Evolutionary conservation across 495 filamentous ascomycete genomes (phyloP).

Genomic region (Chaetomidium leptoderma): DNA sequence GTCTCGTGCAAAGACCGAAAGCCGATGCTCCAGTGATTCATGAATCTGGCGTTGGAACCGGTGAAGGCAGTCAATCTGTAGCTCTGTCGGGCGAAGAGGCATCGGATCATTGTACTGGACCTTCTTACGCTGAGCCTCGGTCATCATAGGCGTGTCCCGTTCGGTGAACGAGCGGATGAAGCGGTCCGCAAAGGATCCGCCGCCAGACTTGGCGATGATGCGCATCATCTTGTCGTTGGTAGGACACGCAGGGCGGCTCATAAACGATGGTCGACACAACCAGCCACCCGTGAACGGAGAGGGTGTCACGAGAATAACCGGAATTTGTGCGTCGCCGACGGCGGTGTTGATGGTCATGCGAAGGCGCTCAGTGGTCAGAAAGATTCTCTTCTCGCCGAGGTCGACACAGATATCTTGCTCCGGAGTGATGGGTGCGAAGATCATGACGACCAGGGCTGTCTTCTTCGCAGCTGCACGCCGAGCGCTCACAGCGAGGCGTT

Average conservation of each 20-base stretch:
- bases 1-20: slow-evolving; percentile 9
- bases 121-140: slow-evolving; percentile 21
- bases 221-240: slow-evolving; percentile 1
- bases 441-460: slow-evolving; percentile 29
- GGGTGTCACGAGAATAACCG: slow-evolving; percentile 21
- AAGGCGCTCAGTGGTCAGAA: slow-evolving; percentile 17
- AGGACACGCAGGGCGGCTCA: not conserved
- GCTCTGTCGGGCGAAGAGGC: slow-evolving; percentile 18
- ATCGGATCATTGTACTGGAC: slow-evolving; percentile 26
- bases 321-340: slow-evolving; percentile 21
- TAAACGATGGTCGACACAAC: slow-evolving; percentile 24
- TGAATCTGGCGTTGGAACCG: slow-evolving; percentile 25
- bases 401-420: slow-evolving; percentile 38
- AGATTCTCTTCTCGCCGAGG: slow-evolving; percentile 10
- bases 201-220: slow-evolving; percentile 22
- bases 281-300: slow-evolving; percentile 30
- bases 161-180: slow-evolving; percentile 24
- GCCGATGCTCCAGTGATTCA: slow-evolving; percentile 19
- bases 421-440: slow-evolving; percentile 32
- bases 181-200: slow-evolving; percentile 23
- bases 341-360: slow-evolving; percentile 16
- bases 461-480: slow-evolving; percentile 10
- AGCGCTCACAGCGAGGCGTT: slow-evolving; percentile 20
- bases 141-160: slow-evolving; percentile 21
- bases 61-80: slow-evolving; percentile 20